Evolutionary conservation across 495 filamentous ascomycete species (phyloP).

Genomic region (Elaphomyces granulatus): DNA sequence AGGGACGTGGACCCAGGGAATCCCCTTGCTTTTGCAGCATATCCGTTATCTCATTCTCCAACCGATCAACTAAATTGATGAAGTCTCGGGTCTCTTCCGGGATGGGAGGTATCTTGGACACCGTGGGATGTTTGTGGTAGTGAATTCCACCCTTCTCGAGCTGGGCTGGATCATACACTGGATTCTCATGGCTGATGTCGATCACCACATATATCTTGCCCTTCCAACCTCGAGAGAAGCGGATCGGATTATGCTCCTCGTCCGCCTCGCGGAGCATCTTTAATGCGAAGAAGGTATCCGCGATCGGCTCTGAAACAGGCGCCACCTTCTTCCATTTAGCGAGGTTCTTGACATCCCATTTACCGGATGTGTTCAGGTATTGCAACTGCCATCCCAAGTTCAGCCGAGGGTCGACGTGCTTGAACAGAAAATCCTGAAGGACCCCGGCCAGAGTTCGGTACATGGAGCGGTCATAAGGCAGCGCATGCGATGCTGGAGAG

Average conservation of each 20-base stretch:
- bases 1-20: slow-evolving; percentile 29
- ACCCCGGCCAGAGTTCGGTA: slow-evolving; percentile 65
- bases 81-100: slow-evolving; percentile 63
- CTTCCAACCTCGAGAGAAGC: slow-evolving; percentile 56
- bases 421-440: slow-evolving; percentile 64
- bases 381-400: slow-evolving; percentile 82
- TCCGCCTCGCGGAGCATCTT: slow-evolving; percentile 84
- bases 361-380: slow-evolving; percentile 70
- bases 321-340: slow-evolving; percentile 71
- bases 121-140: slow-evolving; percentile 80
- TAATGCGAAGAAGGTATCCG: slow-evolving; percentile 63
- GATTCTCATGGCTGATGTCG: slow-evolving; percentile 77
- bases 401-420: slow-evolving; percentile 61
- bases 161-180: slow-evolving; percentile 68
- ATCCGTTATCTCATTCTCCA: slow-evolving; percentile 35
- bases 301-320: slow-evolving; percentile 65
- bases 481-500: slow-evolving; percentile 63
- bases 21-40: slow-evolving; percentile 28
- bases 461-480: slow-evolving; percentile 66
- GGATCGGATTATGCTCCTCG: slow-evolving; percentile 60
- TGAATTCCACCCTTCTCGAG: slow-evolving; percentile 56
- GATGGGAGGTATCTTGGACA: slow-evolving; percentile 81
- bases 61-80: slow-evolving; percentile 59
- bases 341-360: slow-evolving; percentile 97
- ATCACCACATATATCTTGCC: slow-evolving; percentile 58